These are phyloP conservation scores for Ampelomyces quisqualis DNA, from an alignment of 2,329 filamentous ascomycete genomes.

Conservation along the genomic window DNA sequence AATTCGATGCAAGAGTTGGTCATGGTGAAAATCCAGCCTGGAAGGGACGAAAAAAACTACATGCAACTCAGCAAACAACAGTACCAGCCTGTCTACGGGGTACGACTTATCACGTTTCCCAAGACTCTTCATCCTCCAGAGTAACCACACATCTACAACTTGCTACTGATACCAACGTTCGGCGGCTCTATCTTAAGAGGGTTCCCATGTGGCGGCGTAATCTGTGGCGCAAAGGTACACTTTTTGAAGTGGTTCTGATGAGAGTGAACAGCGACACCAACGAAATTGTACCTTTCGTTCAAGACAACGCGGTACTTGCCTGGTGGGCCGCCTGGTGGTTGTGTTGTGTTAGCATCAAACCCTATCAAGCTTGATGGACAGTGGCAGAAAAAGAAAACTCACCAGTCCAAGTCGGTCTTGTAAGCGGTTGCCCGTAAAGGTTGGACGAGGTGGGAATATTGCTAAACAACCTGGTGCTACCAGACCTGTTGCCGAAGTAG, in stretches of 20 bases:
- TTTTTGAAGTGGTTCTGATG: neutral
- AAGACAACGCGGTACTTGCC: neutral
- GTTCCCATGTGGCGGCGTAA: neutral
- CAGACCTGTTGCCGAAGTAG: neutral
- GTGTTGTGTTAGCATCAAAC: neutral
- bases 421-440: neutral
- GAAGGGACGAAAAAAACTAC: too few relatives aligned
- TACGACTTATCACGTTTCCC: too few relatives aligned
- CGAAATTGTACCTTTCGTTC: neutral
- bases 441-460: neutral
- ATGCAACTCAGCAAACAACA: too few relatives aligned
- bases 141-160: too few relatives aligned
- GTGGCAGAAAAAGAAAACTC: neutral
- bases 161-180: too few relatives aligned
- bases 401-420: neutral
- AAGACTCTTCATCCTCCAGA: too few relatives aligned
- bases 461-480: neutral
- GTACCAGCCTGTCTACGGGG: too few relatives aligned
- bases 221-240: neutral
- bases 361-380: neutral
- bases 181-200: too few relatives aligned
- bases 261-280: neutral
- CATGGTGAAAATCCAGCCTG: too few relatives aligned
- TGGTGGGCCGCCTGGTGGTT: neutral
- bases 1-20: too few relatives aligned